Percentiles rank a stretch among this genome's conserved stretches.
Conservation (phyloP, 441 rosid genomes). For the Erysimum pusillum region DNA sequence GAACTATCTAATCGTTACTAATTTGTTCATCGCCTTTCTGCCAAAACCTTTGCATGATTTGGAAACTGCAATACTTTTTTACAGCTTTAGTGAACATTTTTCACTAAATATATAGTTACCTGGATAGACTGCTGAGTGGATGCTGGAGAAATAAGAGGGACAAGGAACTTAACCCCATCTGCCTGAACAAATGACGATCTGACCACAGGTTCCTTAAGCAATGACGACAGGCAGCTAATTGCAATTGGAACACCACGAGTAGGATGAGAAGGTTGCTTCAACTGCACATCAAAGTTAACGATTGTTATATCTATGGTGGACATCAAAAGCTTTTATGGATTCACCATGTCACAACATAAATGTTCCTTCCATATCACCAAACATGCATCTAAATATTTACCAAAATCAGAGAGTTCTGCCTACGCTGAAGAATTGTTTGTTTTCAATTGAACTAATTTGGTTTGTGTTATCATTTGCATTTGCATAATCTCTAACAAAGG, state of each 20-base stretch:
- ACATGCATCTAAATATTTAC: neutral
- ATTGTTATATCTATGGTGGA: constrained; percentile 47
- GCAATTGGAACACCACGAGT: constrained; percentile 82
- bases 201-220: constrained; percentile 87
- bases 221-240: constrained; percentile 76
- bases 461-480: neutral
- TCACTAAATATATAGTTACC: constrained; percentile 52
- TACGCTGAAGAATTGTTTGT: neutral
- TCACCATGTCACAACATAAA: neutral
- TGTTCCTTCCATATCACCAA: constrained; percentile 1
- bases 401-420: neutral
- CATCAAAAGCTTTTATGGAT: too few species aligned
- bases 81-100: constrained; percentile 14
- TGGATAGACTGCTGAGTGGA: constrained; percentile 97
- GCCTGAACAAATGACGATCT: constrained; percentile 91
- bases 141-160: constrained; percentile 91
- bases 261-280: constrained; percentile 94
- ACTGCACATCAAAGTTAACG: constrained; percentile 52
- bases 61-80: constrained; percentile 5
- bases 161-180: constrained; percentile 92
- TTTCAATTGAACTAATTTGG: neutral
- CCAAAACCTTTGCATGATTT: constrained; percentile 1
- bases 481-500: neutral
- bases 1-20: neutral
- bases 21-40: neutral